phyloP scores from a whole-genome alignment of 2,329 filamentous ascomycete genomes.

The Colletotrichum sp. region DNA sequence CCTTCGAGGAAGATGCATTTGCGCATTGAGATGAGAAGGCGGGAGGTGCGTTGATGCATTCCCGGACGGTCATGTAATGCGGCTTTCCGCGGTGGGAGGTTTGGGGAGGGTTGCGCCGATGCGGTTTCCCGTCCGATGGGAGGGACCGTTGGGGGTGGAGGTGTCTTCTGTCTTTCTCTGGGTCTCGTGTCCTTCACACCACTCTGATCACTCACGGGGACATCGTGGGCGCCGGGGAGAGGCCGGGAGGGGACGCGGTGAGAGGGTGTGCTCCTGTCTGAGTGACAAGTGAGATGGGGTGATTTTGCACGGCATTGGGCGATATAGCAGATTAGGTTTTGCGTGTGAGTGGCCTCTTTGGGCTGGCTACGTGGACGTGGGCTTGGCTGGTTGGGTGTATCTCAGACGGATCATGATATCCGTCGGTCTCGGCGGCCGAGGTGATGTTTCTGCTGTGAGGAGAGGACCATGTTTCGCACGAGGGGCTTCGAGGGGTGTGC shows the following conservation, averaged over 20 bases:
- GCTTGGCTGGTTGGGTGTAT: neutral
- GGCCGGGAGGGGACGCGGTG: neutral
- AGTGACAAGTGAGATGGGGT: neutral
- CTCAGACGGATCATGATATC: neutral
- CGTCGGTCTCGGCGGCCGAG: neutral
- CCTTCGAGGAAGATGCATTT: neutral
- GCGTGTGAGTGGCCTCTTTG: neutral
- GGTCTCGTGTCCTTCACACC: neutral
- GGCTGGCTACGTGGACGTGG: neutral
- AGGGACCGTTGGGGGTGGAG: neutral
- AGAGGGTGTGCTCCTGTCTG: neutral
- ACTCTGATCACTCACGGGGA: neutral
- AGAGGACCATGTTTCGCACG: neutral
- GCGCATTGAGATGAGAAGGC: neutral
- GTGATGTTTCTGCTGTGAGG: neutral
- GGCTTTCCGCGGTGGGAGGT: neutral
- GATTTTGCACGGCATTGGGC: neutral
- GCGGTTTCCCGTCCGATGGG: neutral
- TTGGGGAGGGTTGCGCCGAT: neutral
- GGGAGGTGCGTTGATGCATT: neutral
- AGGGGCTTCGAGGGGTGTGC: neutral
- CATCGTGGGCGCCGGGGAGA: neutral
- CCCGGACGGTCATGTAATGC: neutral
- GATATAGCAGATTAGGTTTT: neutral
- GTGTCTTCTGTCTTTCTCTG: neutral